These are phyloP conservation scores for Hordeum marinum DNA, from an alignment of 176 grass and related monocot genomes.

Conservation along the genomic window DNA sequence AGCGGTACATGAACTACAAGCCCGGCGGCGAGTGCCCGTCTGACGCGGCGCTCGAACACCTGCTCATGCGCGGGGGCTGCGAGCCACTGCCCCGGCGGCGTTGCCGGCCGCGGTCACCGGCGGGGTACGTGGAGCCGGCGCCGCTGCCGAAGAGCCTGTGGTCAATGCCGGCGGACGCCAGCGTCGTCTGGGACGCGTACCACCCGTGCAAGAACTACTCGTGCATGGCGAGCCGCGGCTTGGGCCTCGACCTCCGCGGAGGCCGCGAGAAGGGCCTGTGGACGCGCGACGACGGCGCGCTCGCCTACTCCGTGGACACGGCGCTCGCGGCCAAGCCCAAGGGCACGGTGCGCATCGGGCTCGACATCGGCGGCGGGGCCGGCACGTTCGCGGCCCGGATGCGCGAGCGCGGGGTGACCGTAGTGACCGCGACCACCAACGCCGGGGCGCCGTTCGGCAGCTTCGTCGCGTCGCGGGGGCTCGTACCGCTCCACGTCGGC, in stretches of 20 bases:
- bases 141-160: slow-evolving; percentile 58
- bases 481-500: slow-evolving; percentile 50
- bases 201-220: slow-evolving; percentile 53
- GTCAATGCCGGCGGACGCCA: slow-evolving; percentile 38
- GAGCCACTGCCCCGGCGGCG: slow-evolving; percentile 63
- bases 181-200: slow-evolving; percentile 53
- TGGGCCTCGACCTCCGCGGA: slow-evolving; percentile 32
- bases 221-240: slow-evolving; percentile 31
- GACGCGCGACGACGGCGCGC: slow-evolving; percentile 31
- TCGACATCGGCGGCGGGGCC: slow-evolving; percentile 57
- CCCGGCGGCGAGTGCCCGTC: slow-evolving; percentile 51
- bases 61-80: slow-evolving; percentile 47
- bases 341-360: slow-evolving; percentile 55
- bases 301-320: slow-evolving; percentile 50
- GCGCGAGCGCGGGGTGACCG: slow-evolving; percentile 49
- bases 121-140: slow-evolving; percentile 19
- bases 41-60: slow-evolving; percentile 47
- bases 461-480: slow-evolving; percentile 46
- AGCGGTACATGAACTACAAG: slow-evolving; percentile 44
- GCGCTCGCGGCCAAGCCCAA: slow-evolving; percentile 31
- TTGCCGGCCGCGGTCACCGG: slow-evolving; percentile 34
- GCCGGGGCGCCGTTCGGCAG: slow-evolving; percentile 49
- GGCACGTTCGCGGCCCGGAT: slow-evolving; percentile 68
- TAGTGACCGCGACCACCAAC: slow-evolving; percentile 49
- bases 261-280: slow-evolving; percentile 43